phyloP scores from a whole-genome alignment of 2,329 filamentous ascomycete genomes.

The Aureobasidium sp. region DNA sequence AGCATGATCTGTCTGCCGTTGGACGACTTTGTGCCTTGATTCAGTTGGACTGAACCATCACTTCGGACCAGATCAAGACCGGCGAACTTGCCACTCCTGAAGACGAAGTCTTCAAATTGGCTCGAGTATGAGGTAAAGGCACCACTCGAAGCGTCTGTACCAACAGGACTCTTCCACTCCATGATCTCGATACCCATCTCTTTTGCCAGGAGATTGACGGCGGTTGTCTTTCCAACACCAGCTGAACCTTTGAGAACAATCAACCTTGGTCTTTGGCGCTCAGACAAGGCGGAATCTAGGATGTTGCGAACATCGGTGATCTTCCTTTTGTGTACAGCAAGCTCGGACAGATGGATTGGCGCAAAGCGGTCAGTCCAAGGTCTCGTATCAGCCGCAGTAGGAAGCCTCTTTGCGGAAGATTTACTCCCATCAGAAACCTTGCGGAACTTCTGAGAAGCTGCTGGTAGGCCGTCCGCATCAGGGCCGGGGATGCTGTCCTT shows the following conservation, averaged over 20 bases:
- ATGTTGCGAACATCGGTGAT: slow-evolving; percentile 77
- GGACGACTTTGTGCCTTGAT: slow-evolving; percentile 8
- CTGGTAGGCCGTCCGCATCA: background rate
- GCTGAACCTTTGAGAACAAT: slow-evolving; percentile 84
- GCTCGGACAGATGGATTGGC: slow-evolving; percentile 67
- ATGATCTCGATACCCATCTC: slow-evolving; percentile 70
- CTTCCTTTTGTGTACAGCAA: slow-evolving; percentile 93
- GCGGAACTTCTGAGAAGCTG: slow-evolving; percentile 39
- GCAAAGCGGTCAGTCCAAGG: slow-evolving; percentile 87
- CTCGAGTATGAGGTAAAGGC: slow-evolving; percentile 64
- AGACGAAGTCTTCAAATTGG: slow-evolving; percentile 90
- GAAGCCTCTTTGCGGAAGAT: slow-evolving; percentile 25
- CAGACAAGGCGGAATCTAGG: slow-evolving; percentile 59
- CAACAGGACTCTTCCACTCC: slow-evolving; percentile 84
- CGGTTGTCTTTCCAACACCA: slow-evolving; percentile 88
- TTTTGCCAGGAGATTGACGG: slow-evolving; percentile 67
- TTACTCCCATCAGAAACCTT: slow-evolving; percentile 33
- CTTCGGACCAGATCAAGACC: slow-evolving; percentile 50
- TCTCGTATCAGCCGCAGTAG: slow-evolving; percentile 48
- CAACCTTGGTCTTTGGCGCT: slow-evolving; percentile 54
- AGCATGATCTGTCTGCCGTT: slow-evolving; percentile 36
- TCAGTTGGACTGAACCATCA: background rate
- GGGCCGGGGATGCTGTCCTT: slow-evolving; percentile 1
- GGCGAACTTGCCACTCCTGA: slow-evolving; percentile 71
- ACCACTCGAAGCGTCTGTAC: slow-evolving; percentile 51